phyloP scores from a whole-genome alignment of 192 early-diverging fungal genomes.

The Rhizophlyctis rosea region DNA sequence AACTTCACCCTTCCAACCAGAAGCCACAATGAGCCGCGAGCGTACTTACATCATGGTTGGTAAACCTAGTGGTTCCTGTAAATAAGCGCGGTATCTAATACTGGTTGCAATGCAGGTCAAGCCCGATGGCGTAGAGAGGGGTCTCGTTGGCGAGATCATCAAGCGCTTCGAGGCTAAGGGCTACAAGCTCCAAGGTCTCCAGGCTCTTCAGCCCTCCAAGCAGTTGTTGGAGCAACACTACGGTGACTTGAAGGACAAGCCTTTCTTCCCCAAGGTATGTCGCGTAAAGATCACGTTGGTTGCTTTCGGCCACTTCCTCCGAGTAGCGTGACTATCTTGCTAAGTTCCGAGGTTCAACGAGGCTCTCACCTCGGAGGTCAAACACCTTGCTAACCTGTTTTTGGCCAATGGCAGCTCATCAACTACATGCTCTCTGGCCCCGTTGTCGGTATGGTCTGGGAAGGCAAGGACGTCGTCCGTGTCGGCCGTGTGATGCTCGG shows the following conservation, averaged over 20 bases:
- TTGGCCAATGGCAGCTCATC: constrained; percentile 38
- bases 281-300: not conserved
- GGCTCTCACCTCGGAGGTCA: not conserved
- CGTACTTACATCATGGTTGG: constrained; percentile 40
- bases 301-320: not conserved
- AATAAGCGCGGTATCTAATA: constrained; percentile 5
- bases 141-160: constrained; percentile 91
- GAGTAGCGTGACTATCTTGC: not conserved
- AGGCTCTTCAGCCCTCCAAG: constrained; percentile 69
- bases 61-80: not conserved
- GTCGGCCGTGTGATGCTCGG: constrained; percentile 83
- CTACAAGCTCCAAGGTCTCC: constrained; percentile 83
- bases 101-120: constrained; percentile 19
- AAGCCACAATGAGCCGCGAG: constrained; percentile 20
- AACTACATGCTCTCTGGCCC: constrained; percentile 87
- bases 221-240: constrained; percentile 76
- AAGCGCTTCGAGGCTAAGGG: constrained; percentile 90
- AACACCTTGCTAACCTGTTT: constrained; percentile 13
- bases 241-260: constrained; percentile 74
- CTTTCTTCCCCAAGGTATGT: constrained; percentile 86
- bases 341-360: constrained; percentile 32
- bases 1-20: not conserved
- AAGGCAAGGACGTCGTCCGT: constrained; percentile 87
- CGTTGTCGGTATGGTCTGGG: constrained; percentile 93
- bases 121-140: constrained; percentile 44